Evolutionary conservation across 306 rosid species (phyloP).

Genomic region (Aeschynomene evenia): DNA sequence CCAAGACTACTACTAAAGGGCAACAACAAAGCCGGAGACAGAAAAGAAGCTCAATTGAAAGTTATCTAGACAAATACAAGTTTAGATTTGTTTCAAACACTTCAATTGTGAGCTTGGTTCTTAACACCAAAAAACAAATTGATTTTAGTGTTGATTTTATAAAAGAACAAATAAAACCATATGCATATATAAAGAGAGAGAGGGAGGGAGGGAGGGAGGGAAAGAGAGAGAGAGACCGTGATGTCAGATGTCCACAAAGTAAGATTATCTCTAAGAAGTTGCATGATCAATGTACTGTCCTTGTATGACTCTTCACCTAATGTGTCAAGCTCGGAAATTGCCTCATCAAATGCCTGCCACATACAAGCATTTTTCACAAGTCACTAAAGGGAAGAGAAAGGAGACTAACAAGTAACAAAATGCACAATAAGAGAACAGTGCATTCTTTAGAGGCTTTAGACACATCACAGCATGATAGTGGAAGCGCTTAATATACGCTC

Average conservation of each 20-base stretch:
- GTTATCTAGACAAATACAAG: constrained; percentile 8
- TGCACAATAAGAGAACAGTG: neutral
- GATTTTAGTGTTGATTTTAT: neutral
- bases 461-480: neutral
- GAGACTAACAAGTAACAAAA: neutral
- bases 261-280: constrained; percentile 92
- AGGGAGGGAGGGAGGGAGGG: constrained; percentile 16
- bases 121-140: neutral
- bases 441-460: neutral
- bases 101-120: neutral
- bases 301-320: constrained; percentile 96
- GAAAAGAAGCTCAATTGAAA: neutral
- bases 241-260: constrained; percentile 97
- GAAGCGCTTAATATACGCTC: neutral
- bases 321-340: constrained; percentile 89
- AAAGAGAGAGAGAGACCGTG: constrained; percentile 48
- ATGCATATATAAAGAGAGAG: neutral
- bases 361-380: neutral
- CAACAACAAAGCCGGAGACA: neutral
- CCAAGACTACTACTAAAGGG: neutral
- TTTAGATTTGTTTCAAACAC: neutral
- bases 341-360: constrained; percentile 89
- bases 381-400: neutral
- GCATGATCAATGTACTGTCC: constrained; percentile 96
- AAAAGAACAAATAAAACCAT: neutral